Evolutionary conservation across 1,284 basidiomycete genomes (phyloP).

Genomic region (Ceratobasidium sp.): DNA sequence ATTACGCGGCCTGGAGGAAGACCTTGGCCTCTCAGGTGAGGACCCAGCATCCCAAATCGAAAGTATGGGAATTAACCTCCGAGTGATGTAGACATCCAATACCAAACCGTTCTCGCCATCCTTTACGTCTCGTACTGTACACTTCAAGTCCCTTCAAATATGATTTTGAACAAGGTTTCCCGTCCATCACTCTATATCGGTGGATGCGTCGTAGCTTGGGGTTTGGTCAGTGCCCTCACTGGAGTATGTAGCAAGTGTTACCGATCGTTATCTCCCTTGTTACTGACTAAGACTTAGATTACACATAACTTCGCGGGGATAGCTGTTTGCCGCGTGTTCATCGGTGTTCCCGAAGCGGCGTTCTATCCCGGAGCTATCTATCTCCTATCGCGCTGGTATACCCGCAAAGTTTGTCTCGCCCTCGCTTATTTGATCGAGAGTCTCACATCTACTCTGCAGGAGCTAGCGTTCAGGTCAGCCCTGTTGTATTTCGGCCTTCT

Average conservation of each 20-base stretch:
- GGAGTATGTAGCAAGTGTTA: conserved; percentile 53
- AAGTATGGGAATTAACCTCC: not conserved
- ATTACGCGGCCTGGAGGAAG: conserved; percentile 64
- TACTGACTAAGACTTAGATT: conserved; percentile 49
- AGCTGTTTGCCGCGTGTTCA: conserved; percentile 63
- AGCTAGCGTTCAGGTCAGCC: conserved; percentile 71
- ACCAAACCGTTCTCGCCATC: conserved; percentile 72
- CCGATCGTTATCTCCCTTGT: not conserved
- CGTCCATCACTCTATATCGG: conserved; percentile 67
- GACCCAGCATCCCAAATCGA: not conserved
- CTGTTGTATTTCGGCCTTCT: conserved; percentile 71
- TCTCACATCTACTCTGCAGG: conserved; percentile 49
- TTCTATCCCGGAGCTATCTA: conserved; percentile 70
- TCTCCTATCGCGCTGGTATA: conserved; percentile 69
- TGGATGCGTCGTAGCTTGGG: conserved; percentile 65
- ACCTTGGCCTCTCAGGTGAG: conserved; percentile 59
- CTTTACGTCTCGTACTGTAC: conserved; percentile 65
- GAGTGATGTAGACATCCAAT: conserved; percentile 52
- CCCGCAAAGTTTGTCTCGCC: conserved; percentile 70
- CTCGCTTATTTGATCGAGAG: conserved; percentile 59
- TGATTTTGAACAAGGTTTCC: conserved; percentile 41
- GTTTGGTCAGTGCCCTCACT: conserved; percentile 65
- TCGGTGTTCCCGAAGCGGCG: conserved; percentile 68
- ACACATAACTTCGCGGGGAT: conserved; percentile 64
- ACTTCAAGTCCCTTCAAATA: conserved; percentile 37